A percentile compares a stretch with the other conserved stretches of the same genome.
Evolutionary conservation across 192 early-diverging fungal genomes (phyloP).

Genomic region (Umbelopsis ramanniana): DNA sequence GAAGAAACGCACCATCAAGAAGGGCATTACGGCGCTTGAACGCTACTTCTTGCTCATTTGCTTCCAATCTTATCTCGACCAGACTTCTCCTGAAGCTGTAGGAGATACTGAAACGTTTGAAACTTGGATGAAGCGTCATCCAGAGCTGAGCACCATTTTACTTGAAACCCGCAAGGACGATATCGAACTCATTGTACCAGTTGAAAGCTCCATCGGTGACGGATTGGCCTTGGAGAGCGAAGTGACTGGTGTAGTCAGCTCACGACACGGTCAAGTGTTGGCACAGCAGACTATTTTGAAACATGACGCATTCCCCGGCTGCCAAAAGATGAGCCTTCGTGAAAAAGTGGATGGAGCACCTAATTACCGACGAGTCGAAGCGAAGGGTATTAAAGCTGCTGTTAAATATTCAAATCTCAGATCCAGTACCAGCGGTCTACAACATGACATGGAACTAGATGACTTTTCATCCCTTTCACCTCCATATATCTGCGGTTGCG

Average conservation of each 20-base stretch:
- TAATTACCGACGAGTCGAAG: conserved; percentile 58
- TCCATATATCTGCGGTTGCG: conserved; percentile 59
- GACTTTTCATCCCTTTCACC: conserved; percentile 23
- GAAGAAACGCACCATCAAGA: conserved; percentile 19
- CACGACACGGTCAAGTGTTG: conserved; percentile 58
- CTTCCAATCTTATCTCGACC: conserved; percentile 62
- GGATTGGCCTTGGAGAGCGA: conserved; percentile 63
- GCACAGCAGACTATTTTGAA: conserved; percentile 65
- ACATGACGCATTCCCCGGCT: conserved; percentile 66
- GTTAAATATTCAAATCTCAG: conserved; percentile 12
- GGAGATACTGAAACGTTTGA: conserved; percentile 50
- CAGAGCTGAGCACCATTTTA: conserved; percentile 56
- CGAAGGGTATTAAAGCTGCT: conserved; percentile 32
- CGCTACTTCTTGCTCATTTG: conserved; percentile 63
- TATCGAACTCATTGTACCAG: conserved; percentile 48
- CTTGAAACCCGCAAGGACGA: conserved; percentile 44
- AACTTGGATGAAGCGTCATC: conserved; percentile 55
- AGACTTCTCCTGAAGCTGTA: conserved; percentile 27
- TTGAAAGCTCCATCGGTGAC: conserved; percentile 53
- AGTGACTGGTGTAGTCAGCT: conserved; percentile 56
- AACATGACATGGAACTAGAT: conserved; percentile 30
- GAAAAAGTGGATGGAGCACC: conserved; percentile 68
- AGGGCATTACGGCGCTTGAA: conserved; percentile 40
- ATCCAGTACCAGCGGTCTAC: conserved; percentile 21
- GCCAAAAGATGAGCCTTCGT: conserved; percentile 60